Evolutionary conservation across 2,329 filamentous ascomycete genomes (phyloP).

Genomic region (Venturia carpophila): DNA sequence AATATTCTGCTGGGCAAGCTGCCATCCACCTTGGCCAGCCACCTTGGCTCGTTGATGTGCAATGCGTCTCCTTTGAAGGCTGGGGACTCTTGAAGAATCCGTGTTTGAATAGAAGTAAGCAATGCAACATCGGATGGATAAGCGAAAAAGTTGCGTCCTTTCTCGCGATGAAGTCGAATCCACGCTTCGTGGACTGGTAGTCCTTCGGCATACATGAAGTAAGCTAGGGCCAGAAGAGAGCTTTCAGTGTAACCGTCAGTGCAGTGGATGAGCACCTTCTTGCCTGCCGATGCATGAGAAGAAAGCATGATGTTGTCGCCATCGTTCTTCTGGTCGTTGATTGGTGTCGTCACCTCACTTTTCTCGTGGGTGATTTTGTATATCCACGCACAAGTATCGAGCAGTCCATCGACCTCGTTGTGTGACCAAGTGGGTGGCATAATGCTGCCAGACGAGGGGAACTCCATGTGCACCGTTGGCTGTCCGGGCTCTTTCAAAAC

Average conservation of each 20-base stretch:
- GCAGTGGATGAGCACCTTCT: conserved; percentile 80
- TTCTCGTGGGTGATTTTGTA: conserved; percentile 63
- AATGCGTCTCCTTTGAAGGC: conserved; percentile 25
- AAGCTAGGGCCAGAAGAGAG: conserved; percentile 79
- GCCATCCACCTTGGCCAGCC: conserved; percentile 79
- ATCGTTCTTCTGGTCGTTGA: conserved; percentile 41
- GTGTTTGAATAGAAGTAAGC: conserved; percentile 66
- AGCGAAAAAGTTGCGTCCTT: conserved; percentile 88
- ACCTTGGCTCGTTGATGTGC: conserved; percentile 52
- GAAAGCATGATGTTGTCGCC: conserved; percentile 49
- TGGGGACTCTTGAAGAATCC: conserved; percentile 66
- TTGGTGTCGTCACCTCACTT: conserved; percentile 24
- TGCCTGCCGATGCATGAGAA: conserved; percentile 37
- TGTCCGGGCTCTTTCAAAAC: conserved; percentile 33
- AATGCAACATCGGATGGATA: conserved; percentile 85
- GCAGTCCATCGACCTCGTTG: conserved; percentile 70
- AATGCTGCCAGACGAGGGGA: conserved; percentile 91
- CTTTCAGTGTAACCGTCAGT: conserved; percentile 95
- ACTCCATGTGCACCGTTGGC: conserved; percentile 58
- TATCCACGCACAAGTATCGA: conserved; percentile 86
- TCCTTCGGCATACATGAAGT: conserved; percentile 87
- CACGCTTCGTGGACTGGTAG: conserved; percentile 75
- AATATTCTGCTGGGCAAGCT: conserved; percentile 83
- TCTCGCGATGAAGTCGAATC: conserved; percentile 73
- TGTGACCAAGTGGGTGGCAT: conserved; percentile 77